Evolutionary conservation across 2,329 filamentous ascomycete species (phyloP), one percentile per base, ranked within the genome.

Genomic region (Diaporthe eres): DNA sequence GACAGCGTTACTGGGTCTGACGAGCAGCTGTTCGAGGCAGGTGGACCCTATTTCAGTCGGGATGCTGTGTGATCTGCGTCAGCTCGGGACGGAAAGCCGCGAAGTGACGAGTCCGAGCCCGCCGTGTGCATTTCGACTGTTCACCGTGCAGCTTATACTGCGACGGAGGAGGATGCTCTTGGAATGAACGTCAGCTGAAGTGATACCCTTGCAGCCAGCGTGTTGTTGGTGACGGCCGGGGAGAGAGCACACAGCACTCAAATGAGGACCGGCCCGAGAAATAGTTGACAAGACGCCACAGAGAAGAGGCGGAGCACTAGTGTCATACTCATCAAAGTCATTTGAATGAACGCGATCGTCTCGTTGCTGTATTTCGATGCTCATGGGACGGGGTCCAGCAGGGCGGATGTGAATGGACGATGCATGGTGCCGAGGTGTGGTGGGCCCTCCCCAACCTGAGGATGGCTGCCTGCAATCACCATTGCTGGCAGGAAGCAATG

Each of bases 281-380:
- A 9, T 51, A 28, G 49, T 53, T 42, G 47, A 68, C n/a, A 51
- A 42, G 49, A 42, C 65, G 49, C 10, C 34, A 70, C 49, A 42
- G 34, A 28, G 49, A 42, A 53, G 31, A 13, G n/a, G 47, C 65
- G 49, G 65, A 53, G 65, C 34, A 42, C 31, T 68, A 53, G 8
- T 53, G 31, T 42, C 9, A n/a, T 53, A 22, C 47, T n/a, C 47
- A 68, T 39, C 47, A 39, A 37, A 53, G 31, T 19, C 22, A 25
- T 19, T 19, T 31, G 39, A 53, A 31, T 55, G 15, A 70, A 22
- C 37, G 22, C 49, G 65, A 55, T 55, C 49, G 34, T 28, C 65
- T 68, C 65, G 49, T 37, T 28, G 47, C n/a, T n/a, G 22, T 53
- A 55, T 70, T 55, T 70, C 15, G 65, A 70, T 68, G 63, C 39